Evolutionary conservation across 202 grass and related monocot species (phyloP).

Genomic region (Eragrostis tef): DNA sequence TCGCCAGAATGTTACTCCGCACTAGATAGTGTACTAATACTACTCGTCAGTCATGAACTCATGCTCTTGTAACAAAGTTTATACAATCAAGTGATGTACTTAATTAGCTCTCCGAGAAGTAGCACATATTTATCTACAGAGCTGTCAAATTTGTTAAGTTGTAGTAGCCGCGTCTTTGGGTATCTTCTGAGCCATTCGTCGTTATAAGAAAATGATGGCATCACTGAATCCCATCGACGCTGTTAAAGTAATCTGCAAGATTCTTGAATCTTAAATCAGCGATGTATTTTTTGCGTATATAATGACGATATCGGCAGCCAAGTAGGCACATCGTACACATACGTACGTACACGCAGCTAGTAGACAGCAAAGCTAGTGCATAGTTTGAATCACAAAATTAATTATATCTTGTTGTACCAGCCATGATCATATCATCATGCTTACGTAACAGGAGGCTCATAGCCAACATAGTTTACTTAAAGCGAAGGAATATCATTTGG

Average conservation of each 20-base stretch:
- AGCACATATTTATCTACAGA: background rate
- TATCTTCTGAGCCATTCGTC: background rate
- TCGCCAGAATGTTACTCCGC: too few species aligned
- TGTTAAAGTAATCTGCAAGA: background rate
- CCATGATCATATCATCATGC: background rate
- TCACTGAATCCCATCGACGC: constrained; percentile 1
- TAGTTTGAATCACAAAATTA: background rate
- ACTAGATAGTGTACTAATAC: too few species aligned
- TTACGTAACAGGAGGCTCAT: constrained; percentile 5
- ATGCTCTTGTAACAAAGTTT: background rate
- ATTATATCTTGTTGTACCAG: background rate
- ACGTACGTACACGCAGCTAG: too few species aligned
- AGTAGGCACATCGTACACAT: too few species aligned
- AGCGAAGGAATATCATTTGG: background rate
- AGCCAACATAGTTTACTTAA: background rate
- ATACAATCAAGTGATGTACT: background rate
- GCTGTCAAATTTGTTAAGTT: constrained; percentile 29
- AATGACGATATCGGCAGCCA: too few species aligned
- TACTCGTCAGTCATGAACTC: too few species aligned
- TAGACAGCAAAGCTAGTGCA: background rate
- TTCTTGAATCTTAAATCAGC: background rate
- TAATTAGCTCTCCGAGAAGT: background rate
- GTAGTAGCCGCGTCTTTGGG: background rate
- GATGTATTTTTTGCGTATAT: too few species aligned
- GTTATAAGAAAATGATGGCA: background rate